Evolutionary conservation across 352 stramenopile genomes (phyloP), one percentile per base, ranked within the genome.

Genomic region (Paralagenidium karlingii): DNA sequence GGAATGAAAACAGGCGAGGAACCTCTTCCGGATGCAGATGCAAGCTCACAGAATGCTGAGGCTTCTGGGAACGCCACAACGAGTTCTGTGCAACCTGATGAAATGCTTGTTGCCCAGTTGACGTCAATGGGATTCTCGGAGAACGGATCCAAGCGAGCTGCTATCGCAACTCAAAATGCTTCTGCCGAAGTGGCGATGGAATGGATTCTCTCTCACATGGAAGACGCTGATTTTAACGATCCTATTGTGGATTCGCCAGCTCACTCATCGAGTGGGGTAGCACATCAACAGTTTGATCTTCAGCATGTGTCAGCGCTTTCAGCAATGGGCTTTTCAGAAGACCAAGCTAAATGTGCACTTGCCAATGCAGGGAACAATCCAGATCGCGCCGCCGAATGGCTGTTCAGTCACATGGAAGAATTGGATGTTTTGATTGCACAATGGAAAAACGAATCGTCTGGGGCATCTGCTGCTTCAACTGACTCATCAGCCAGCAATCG

Each of bases 151-250:
- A 97, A 96, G 53, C 82, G 94, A 40, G 96, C 96, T 34, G 78
- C 96, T 16, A 78, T 96, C 16, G 94, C 78, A 24, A 96, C 71
- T 45, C 79, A 67, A 40, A 98, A 94, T 61, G 63, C 58, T 4
- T 73, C 91, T 47, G 68, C 91, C 5, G 94, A 98, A 47, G 80
- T 70, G 24, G 94, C 94, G 7, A 98, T 98, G 91, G 90, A 96
- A 37, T 99, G 94, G 94, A 88, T 99, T 36, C 97, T 99, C 60
- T 93, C 91, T 44, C 96, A 99, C 70, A 98, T 97, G 77, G 84
- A 81, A 46, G 96, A 99, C 60, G 53, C 93, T 1, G 89, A 99
- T 57, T 98, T 99, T 51, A 97, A 98, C 48, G 88, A 97, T 48
- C 89, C 91, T 5, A 58, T 94, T 24, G 47, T 42, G 1, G 40